Conservation (phyloP, 1,284 basidiomycete genomes). For the Rhodotorula sp. region DNA sequence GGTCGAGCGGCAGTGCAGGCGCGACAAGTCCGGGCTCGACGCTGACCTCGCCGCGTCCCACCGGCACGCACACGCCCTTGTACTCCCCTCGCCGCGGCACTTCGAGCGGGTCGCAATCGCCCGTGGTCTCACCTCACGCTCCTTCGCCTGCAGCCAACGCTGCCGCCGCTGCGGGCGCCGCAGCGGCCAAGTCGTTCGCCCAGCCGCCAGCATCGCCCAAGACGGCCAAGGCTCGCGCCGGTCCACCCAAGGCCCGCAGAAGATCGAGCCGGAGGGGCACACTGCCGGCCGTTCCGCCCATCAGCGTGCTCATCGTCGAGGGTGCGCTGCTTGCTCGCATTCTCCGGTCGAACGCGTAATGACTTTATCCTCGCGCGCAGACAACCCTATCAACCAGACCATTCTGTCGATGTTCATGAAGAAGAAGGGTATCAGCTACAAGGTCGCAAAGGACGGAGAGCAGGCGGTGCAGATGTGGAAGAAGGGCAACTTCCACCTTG, state of each 20-base stretch:
- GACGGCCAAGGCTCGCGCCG: no score
- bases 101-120: not conserved
- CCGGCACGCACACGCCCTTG: not conserved
- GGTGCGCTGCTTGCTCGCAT: conserved; percentile 58
- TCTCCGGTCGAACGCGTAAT: no score
- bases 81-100: conserved; percentile 5
- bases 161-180: conserved; percentile 8
- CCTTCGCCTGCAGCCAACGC: not conserved
- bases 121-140: not conserved
- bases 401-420: conserved; percentile 95
- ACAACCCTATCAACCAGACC: conserved; percentile 98
- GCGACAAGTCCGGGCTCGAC: not conserved
- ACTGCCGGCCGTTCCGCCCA: conserved; percentile 72
- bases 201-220: conserved; percentile 1
- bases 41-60: not conserved
- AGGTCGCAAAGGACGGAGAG: conserved; percentile 89
- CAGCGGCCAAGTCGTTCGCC: conserved; percentile 4
- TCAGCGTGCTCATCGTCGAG: conserved; percentile 93
- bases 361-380: conserved; percentile 54
- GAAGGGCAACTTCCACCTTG: conserved; percentile 90
- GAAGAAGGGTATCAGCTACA: conserved; percentile 93
- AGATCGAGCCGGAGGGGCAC: conserved; percentile 23
- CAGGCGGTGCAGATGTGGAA: conserved; percentile 97
- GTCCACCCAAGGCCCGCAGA: not conserved
- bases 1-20: conserved; percentile 7